Percentiles rank a stretch among this genome's conserved stretches.
Evolutionary conservation across 1,284 basidiomycete species (phyloP).

Genomic region (Fomitopsis schrenkii): DNA sequence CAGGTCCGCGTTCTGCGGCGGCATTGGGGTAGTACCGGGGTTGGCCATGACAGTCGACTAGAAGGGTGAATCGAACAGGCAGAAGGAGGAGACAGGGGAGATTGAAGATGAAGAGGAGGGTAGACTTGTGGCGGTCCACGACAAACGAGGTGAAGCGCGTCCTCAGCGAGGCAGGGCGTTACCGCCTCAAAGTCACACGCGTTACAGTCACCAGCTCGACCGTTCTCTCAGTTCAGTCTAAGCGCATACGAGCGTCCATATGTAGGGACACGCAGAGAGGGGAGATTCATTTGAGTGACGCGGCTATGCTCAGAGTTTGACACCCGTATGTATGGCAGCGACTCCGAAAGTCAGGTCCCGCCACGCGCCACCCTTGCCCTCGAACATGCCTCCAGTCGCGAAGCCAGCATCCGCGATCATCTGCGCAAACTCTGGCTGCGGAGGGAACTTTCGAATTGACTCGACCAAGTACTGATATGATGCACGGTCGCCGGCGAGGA

Average conservation of each 20-base stretch:
- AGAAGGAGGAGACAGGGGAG: background rate
- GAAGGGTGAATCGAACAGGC: background rate
- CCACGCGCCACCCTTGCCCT: conserved; percentile 88
- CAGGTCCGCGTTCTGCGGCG: conserved; percentile 65
- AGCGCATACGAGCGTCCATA: background rate
- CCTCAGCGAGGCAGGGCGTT: background rate
- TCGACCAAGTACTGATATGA: conserved; percentile 99
- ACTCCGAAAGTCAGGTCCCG: conserved; percentile 83
- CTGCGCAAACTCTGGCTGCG: conserved; percentile 84
- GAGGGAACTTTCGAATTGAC: conserved; percentile 93
- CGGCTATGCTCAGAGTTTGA: conserved; percentile 55
- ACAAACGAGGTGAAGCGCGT: background rate
- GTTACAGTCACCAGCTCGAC: background rate
- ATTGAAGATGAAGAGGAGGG: background rate
- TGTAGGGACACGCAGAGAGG: too few relatives aligned
- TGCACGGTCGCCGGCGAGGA: conserved; percentile 92
- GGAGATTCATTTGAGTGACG: too few relatives aligned
- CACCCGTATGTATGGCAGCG: conserved; percentile 81
- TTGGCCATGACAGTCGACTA: conserved; percentile 23
- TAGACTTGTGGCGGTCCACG: background rate
- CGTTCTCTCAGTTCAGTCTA: background rate
- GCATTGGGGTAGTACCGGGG: conserved; percentile 39
- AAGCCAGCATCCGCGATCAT: conserved; percentile 91
- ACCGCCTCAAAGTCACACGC: background rate
- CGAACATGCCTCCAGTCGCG: conserved; percentile 61